phyloP scores from a whole-genome alignment of 768 basidiomycete genomes.

The Tricholoma matsutake region DNA sequence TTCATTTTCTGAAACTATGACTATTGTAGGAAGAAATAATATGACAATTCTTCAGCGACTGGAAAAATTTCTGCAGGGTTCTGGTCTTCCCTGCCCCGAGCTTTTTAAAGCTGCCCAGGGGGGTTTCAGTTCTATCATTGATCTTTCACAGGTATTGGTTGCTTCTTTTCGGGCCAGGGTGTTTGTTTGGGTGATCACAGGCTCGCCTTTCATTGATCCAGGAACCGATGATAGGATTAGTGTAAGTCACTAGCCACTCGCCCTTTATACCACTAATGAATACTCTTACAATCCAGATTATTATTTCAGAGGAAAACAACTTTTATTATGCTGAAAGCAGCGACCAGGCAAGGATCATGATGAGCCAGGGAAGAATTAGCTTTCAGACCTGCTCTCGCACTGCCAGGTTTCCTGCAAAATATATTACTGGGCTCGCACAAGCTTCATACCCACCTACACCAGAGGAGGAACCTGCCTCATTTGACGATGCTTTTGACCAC shows the following conservation, averaged over 20 bases:
- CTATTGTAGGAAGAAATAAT: too few relatives aligned
- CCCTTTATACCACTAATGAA: neutral
- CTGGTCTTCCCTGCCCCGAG: too few relatives aligned
- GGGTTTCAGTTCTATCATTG: too few relatives aligned
- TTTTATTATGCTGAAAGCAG: neutral
- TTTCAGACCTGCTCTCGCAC: neutral
- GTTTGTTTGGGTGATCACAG: neutral
- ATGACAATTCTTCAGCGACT: neutral
- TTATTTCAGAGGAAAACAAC: neutral
- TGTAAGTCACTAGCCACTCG: neutral
- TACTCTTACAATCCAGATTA: neutral
- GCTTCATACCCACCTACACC: too few relatives aligned
- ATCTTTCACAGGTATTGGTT: neutral
- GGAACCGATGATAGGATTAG: neutral
- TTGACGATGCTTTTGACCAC: too few relatives aligned
- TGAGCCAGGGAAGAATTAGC: neutral
- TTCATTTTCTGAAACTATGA: neutral
- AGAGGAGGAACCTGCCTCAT: too few relatives aligned
- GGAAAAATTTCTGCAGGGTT: neutral
- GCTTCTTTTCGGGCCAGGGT: neutral
- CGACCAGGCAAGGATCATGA: neutral
- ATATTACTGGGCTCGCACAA: too few relatives aligned
- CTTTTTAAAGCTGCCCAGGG: too few relatives aligned
- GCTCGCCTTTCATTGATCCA: neutral
- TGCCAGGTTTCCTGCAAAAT: neutral